Evolutionary conservation across 2,329 filamentous ascomycete species (phyloP).

Genomic region (Talaromyces funiculosus): DNA sequence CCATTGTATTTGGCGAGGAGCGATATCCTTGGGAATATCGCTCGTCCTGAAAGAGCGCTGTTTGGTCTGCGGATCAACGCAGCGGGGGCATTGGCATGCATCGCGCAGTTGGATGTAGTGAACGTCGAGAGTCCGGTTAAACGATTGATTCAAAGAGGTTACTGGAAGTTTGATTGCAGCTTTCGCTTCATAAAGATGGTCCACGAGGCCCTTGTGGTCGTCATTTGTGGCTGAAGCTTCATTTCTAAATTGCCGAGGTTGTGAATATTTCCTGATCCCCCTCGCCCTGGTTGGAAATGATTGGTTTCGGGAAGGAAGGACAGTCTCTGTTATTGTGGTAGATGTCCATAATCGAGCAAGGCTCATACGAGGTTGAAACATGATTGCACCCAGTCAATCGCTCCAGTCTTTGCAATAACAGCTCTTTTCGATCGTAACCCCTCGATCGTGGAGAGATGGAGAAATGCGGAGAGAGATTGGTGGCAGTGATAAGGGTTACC

Average conservation of each 20-base stretch:
- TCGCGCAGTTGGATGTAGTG: conserved; percentile 45
- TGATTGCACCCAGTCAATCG: background rate
- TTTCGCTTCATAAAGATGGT: background rate
- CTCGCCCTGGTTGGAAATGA: background rate
- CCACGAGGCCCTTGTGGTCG: background rate
- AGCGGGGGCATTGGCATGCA: conserved; percentile 48
- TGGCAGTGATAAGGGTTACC: background rate
- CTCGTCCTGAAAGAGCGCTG: conserved; percentile 60
- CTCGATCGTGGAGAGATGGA: background rate
- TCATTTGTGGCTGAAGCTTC: background rate
- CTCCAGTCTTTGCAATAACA: background rate
- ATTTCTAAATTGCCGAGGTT: conserved; percentile 5
- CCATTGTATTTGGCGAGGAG: conserved; percentile 30
- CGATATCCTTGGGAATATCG: conserved; percentile 54
- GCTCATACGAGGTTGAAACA: conserved; percentile 12
- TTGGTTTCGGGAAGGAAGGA: background rate
- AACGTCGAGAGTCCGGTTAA: background rate
- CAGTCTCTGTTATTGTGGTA: background rate
- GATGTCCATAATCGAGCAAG: conserved; percentile 9
- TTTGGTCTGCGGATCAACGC: conserved; percentile 54
- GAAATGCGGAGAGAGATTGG: background rate
- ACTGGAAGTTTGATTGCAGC: background rate
- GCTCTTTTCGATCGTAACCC: background rate
- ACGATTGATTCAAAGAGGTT: background rate
- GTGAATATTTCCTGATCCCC: background rate